Base-by-base conservation (phyloP, 495 filamentous ascomycete genomes). In the Jackrogersella minutella region DNA sequence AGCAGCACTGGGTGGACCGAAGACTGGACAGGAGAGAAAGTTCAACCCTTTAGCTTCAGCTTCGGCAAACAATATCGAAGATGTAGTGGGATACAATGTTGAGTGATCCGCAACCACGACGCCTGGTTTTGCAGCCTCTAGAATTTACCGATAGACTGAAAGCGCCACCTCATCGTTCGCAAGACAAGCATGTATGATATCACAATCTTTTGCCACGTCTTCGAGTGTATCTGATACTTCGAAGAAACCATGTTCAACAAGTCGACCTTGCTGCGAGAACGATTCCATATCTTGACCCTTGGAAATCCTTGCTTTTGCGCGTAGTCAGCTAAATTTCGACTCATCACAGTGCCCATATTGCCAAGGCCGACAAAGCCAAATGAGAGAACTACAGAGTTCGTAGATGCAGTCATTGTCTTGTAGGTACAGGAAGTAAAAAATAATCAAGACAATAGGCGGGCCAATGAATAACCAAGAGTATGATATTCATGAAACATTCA, bases 221-320 rank as follows among this genome's bases (percentile, higher is more conserved):
- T 51, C 47, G 16, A 51, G 11, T 34, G 47, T 51, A 17, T 34
- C 47, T 34, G 47, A 33, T 22, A 51, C 17, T 36, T 51, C 47
- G 14, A 51, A 51, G 16, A 36, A 51, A 11, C 47, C 47, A 1
- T 51, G 28, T 51, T 10, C 19, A 3, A 19, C 41, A 14, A 58
- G 55, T 58, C 31, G 31, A 41, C 41, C 14, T 58, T 58, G 10
- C 55, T n/a, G 21, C 41, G 55, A 49, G 55, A 58, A 16, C 55
- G 55, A 37, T 58, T 58, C 55, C 55, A 58, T 37, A 58, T 31
- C 21, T 58, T 58, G 13, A 58, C 55, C 19, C 49, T 58, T 37
- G 55, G 41, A 16, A 47, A 49, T 16, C 55, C 55, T 26, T 47
- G 28, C 5, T 47, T 58, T 24, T 58, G 55, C 9, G 55, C 55